Conservation (phyloP, 2,329 filamentous ascomycete genomes). For the Stemphylium lycopersici region DNA sequence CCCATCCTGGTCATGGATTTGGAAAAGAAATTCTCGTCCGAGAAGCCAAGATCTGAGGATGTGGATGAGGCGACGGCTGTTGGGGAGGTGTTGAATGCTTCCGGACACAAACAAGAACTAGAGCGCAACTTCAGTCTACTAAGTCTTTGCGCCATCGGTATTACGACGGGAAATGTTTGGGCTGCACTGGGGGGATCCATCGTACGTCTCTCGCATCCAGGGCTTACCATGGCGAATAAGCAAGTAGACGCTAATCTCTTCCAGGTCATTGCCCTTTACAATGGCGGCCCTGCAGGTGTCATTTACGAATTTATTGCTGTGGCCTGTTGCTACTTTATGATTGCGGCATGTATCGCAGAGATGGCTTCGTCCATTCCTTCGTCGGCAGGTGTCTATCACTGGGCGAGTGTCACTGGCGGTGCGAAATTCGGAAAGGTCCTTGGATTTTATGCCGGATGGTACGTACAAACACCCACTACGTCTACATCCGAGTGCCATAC, state of each 20-base stretch:
- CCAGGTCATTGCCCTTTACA: slow-evolving; percentile 51
- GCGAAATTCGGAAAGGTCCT: slow-evolving; percentile 53
- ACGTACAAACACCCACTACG: slow-evolving; percentile 8
- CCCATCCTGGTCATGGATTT: slow-evolving; percentile 1
- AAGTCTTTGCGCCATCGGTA: slow-evolving; percentile 55
- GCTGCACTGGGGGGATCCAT: slow-evolving; percentile 56
- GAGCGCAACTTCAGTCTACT: slow-evolving; percentile 57
- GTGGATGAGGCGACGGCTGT: slow-evolving; percentile 28
- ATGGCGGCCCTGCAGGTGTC: slow-evolving; percentile 55
- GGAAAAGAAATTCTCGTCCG: slow-evolving; percentile 15
- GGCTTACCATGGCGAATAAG: neutral
- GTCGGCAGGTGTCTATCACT: slow-evolving; percentile 58
- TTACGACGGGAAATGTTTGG: slow-evolving; percentile 54
- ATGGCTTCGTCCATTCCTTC: slow-evolving; percentile 55
- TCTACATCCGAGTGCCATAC: neutral
- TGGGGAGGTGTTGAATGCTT: slow-evolving; percentile 55
- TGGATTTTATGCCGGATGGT: slow-evolving; percentile 59
- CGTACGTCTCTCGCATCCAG: slow-evolving; percentile 38
- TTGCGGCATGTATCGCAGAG: slow-evolving; percentile 59
- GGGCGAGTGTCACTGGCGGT: slow-evolving; percentile 58
- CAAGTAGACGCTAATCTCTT: neutral
- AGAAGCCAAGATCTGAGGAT: slow-evolving; percentile 19
- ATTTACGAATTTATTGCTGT: slow-evolving; percentile 58
- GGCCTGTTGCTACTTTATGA: slow-evolving; percentile 58
- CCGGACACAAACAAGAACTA: slow-evolving; percentile 60